Evolutionary conservation across 495 filamentous ascomycete genomes (phyloP).

Genomic region (Aspergillus sclerotiicarbonarius): DNA sequence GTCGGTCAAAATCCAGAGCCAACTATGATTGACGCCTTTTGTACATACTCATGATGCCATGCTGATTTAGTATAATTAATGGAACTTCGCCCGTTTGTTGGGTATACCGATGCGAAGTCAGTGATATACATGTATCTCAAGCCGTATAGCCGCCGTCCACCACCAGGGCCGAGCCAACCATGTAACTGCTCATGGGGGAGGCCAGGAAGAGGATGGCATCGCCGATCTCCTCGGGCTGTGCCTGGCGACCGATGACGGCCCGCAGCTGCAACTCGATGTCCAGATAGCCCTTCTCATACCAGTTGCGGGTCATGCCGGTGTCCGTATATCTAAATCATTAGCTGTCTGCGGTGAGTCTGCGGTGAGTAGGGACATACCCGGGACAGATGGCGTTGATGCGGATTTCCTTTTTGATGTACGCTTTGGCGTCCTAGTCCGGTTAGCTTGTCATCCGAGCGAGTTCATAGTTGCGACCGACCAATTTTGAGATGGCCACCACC

Average conservation of each 20-base stretch:
- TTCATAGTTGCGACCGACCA: not conserved
- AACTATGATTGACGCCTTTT: not conserved
- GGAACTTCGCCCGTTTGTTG: no score
- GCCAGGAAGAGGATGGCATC: slow-evolving; percentile 67
- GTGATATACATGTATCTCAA: no score
- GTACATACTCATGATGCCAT: not conserved
- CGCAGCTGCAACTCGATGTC: no score
- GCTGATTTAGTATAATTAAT: not conserved
- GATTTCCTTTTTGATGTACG: slow-evolving; percentile 33
- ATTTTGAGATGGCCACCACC: slow-evolving; percentile 35
- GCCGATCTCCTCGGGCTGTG: slow-evolving; percentile 56
- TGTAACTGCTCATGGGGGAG: slow-evolving; percentile 42
- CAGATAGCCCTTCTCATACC: no score
- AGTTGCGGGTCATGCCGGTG: no score
- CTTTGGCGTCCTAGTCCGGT: slow-evolving; percentile 25
- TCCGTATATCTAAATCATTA: no score
- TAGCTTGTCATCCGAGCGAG: not conserved
- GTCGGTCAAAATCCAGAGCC: not conserved
- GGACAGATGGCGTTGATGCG: slow-evolving; percentile 43
- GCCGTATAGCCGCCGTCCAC: slow-evolving; percentile 8
- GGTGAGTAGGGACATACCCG: no score
- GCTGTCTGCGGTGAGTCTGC: no score
- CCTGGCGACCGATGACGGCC: not conserved
- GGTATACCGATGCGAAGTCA: no score
- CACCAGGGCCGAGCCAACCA: slow-evolving; percentile 29